Conservation (phyloP, 2,329 filamentous ascomycete species). For the Stemphylium vesicarium region DNA sequence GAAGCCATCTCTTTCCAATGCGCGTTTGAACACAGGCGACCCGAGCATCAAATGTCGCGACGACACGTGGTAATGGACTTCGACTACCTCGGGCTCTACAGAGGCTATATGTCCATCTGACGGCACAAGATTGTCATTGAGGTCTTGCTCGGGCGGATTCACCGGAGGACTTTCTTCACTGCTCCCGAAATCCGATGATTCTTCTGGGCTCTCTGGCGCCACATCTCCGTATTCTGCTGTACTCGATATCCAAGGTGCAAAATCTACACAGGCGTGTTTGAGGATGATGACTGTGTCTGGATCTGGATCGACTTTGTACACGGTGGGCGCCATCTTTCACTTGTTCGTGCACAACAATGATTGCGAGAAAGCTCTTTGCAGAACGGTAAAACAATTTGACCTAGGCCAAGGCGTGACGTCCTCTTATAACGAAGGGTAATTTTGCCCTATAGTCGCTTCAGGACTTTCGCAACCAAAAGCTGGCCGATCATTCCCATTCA, state of each 20-base stretch:
- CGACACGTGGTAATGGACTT: not conserved
- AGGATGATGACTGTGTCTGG: constrained; percentile 3
- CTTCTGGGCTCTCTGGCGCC: not conserved
- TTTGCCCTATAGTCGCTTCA: no score
- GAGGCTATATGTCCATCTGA: not conserved
- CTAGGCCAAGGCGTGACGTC: no score
- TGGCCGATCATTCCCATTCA: no score
- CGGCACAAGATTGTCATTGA: not conserved
- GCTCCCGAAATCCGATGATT: not conserved
- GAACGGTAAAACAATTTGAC: no score
- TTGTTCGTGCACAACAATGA: no score
- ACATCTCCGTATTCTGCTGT: no score
- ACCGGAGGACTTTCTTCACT: not conserved
- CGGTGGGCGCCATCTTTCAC: not conserved
- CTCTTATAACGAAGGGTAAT: no score
- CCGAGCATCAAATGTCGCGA: constrained; percentile 7
- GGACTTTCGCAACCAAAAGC: no score
- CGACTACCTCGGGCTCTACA: not conserved
- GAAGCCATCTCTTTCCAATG: not conserved
- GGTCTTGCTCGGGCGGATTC: not conserved
- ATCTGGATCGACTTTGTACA: constrained; percentile 1
- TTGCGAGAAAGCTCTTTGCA: no score
- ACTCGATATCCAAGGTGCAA: not conserved
- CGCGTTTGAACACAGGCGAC: not conserved
- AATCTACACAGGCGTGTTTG: not conserved